A percentile compares a stretch with the other conserved stretches of the same genome.
phyloP scores from a whole-genome alignment of 768 basidiomycete species.

The Lactarius trivialis region DNA sequence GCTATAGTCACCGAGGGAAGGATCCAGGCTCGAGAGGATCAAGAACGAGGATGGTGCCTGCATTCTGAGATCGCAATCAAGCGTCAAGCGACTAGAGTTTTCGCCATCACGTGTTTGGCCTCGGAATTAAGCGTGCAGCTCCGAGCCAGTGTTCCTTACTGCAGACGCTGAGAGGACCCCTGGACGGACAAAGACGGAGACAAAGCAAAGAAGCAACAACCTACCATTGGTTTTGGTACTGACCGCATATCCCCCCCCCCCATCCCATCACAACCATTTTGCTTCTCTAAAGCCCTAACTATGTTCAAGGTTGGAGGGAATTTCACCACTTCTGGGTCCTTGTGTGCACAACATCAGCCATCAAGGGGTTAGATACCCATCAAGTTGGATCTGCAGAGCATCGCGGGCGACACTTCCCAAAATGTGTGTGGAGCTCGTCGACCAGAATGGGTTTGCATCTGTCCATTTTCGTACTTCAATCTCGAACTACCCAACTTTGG shows the following conservation, averaged over 20 bases:
- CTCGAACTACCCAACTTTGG: conserved; percentile 9
- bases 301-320: not conserved
- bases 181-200: conserved; percentile 3
- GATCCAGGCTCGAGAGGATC: conserved; percentile 9
- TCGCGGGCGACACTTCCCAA: conserved; percentile 11
- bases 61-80: conserved; percentile 17
- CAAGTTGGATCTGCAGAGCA: conserved; percentile 12
- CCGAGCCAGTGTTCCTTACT: conserved; percentile 17
- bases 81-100: conserved; percentile 13
- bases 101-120: conserved; percentile 3
- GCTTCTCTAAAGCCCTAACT: not conserved
- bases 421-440: conserved; percentile 11
- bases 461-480: conserved; percentile 11
- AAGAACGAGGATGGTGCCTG: conserved; percentile 13
- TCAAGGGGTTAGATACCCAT: not conserved
- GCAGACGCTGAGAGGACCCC: not conserved
- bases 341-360: not conserved
- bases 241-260: not conserved
- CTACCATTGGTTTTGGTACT: not conserved
- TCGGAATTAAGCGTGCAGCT: conserved; percentile 20
- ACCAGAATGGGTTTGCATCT: conserved; percentile 13
- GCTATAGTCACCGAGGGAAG: not conserved
- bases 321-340: not conserved
- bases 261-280: not conserved
- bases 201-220: conserved; percentile 17